Evolutionary conservation across 768 basidiomycete species (phyloP), one percentile per base, ranked within the genome.

Genomic region (Leccinum sublutescens): DNA sequence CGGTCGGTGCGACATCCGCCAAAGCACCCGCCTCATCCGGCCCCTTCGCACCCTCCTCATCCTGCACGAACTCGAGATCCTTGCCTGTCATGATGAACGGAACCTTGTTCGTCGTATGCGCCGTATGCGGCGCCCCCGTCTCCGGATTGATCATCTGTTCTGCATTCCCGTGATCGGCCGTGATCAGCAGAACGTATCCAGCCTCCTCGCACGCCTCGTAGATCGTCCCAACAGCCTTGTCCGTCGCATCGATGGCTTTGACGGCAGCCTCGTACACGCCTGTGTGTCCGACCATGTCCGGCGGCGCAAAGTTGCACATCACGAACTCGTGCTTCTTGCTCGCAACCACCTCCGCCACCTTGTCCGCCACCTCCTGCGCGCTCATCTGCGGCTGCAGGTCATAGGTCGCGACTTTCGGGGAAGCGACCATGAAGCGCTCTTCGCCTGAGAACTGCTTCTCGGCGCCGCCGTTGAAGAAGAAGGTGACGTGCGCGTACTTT

Each of bases 261-360:
- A 96, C 91, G 1, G 95, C 95, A 0, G 95, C 95, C 2, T 96
- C 93, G 74, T 85, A 96, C 27, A 88, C 77, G 59, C 95, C 95
- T 0, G 95, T 97, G 75, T 96, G 95, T 36, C 95, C 94, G 55
- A 96, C 95, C 95, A 97, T 96, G 69, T 98, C 95, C 4, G 95
- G 95, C 36, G 95, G 95, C 4, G 95, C 95, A 74, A 96, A 97
- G 77, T 96, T 97, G 79, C 93, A 96, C 94, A 97, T 97, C 59
- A 97, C 84, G 68, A 97, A 97, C 48, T 95, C 90, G 68, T 91
- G 82, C 50, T 86, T 79, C 56, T 79, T 75, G 65, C 78, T 77
- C 68, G 81, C 82, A 62, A 98, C 82, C 8, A 94, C 81, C 73
- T 93, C 88, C 1, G 91, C 91, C n/a, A 97, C 94, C 73, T 92